Evolutionary conservation across 2,329 filamentous ascomycete genomes (phyloP), one percentile per base, ranked within the genome.

Genomic region (Clonostachys rosea): DNA sequence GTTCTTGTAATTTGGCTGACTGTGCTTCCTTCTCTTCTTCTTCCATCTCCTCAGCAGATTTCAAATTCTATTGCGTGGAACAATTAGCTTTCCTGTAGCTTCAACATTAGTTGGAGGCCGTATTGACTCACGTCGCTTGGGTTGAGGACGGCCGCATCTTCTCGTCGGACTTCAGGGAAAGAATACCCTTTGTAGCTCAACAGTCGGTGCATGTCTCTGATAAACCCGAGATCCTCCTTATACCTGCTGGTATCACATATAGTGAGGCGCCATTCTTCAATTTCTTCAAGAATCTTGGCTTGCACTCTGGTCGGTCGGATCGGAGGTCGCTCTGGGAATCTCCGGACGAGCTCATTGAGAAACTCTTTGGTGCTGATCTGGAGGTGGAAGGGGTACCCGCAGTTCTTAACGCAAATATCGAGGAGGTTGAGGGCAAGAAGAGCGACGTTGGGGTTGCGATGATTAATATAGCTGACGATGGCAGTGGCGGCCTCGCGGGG

Each of bases 311-410:
- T 90, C 40, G 90, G 76, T 50, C 94, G 87, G 51, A 94, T 78
- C 2, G 92, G 91, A 42, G 94, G 94, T 20, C 92, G 81, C 70
- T 99, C 94, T 43, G 94, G 94, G 61, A 99, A 99, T 55, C 94
- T 83, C 56, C 94, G 85, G 51, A 99, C 94, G 50, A 99, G 84
- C 73, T 99, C 94, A 70, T 99, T 99, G 59, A 99, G 83, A 59
- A 99, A 99, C 62, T 99, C 94, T 68, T 99, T 99, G 56, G 94
- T 97, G 68, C 89, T 91, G 64, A 99, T 96, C 69, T 99, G 94
- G 49, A 99, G 83, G 63, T 99, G 94, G 69, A 99, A 99, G 2
- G 94, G 91, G 65, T 99, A 99, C 59, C 94, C 94, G 78, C 94
- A 99, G 73, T 99, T 99, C 76, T 99, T 99, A 69, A 97, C 94